Evolutionary conservation across 768 basidiomycete genomes (phyloP).

Genomic region (Saitozyma podzolica): DNA sequence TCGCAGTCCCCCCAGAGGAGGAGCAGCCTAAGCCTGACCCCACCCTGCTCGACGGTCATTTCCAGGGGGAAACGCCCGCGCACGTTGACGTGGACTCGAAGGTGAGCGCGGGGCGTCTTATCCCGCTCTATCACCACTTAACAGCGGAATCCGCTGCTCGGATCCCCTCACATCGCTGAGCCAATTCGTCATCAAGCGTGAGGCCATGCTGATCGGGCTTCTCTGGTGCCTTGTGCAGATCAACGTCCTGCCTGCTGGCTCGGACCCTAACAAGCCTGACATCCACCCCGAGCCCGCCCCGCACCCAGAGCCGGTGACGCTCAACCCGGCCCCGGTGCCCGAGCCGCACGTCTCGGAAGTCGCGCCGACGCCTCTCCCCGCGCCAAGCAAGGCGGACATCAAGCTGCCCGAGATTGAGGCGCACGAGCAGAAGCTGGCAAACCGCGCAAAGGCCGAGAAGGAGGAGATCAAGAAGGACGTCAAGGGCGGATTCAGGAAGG

Average conservation of each 20-base stretch:
- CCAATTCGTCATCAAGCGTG: no score
- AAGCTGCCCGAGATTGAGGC: conserved; percentile 37
- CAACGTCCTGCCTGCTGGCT: conserved; percentile 46
- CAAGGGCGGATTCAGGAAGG: conserved; percentile 57
- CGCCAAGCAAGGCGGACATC: conserved; percentile 25
- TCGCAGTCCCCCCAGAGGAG: conserved; percentile 43
- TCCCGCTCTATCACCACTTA: background rate
- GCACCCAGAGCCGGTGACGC: conserved; percentile 23
- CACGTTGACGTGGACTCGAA: conserved; percentile 57
- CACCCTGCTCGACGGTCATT: conserved; percentile 60
- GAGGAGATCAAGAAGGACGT: conserved; percentile 44
- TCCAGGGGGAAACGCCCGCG: conserved; percentile 50
- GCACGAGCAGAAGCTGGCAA: conserved; percentile 15
- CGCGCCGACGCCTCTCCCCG: conserved; percentile 39
- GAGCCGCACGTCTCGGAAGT: conserved; percentile 28
- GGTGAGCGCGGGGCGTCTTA: conserved; percentile 18
- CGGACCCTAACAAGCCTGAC: conserved; percentile 42
- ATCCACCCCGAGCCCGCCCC: conserved; percentile 27
- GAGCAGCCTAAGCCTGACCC: conserved; percentile 66
- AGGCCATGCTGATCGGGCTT: background rate
- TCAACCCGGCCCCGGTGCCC: conserved; percentile 21
- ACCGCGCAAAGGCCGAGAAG: conserved; percentile 19
- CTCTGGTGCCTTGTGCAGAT: conserved; percentile 15
- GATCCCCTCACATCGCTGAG: no score
- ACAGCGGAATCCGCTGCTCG: background rate